Base-by-base conservation (phyloP, 2,329 filamentous ascomycete species). In the Rhynchosporium agropyri region DNA sequence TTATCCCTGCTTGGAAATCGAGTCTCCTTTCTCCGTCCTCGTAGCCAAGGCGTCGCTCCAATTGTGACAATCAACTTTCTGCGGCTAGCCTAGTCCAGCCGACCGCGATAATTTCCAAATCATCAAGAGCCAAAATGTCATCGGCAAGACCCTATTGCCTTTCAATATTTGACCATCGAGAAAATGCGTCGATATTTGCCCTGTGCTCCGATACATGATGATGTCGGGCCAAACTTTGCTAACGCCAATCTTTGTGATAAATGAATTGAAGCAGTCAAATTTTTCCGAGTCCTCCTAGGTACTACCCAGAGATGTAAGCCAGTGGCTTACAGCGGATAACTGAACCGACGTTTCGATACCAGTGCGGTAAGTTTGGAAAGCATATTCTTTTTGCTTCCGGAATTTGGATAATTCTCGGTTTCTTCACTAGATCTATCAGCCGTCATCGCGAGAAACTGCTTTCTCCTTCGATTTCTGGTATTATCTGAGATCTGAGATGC, bases 141-240 rank as follows among this genome's bases (percentile, higher is more conserved):
- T 3, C 42, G 15, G 12, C 8, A 43, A 13, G 9, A 15, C 42
- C 42, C 13, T 15, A n/a, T n/a, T 43, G 3, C 42, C 12, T 12
- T 31, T 31, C 20, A 54, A 13, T 2, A 3, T 33, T n/a, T 54
- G 50, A 4, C 50, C 50, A 13, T 29, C 20, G 4, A 54, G 50
- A 15, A 54, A 54, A n/a, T 54, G 38, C 3, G 50, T 54, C 10
- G 50, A 54, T 9, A 54, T 54, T n/a, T 54, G 50, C 6, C 50
- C 50, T 20, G n/a, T 54, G 9, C 29, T 36, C 2, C 50, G 50
- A 54, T 54, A 54, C 50, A 54, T 54, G 50, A 54, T 38, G 50
- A 54, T 54, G 12, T 54, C 50, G 28, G 50, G 50, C 50, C 50
- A 54, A 20, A 54, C 50, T 31, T 29, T 33, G 5, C 6, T 9